Evolutionary conservation across 2,329 filamentous ascomycete species (phyloP), one percentile per base, ranked within the genome.

Genomic region (Aspergillus bombycis): DNA sequence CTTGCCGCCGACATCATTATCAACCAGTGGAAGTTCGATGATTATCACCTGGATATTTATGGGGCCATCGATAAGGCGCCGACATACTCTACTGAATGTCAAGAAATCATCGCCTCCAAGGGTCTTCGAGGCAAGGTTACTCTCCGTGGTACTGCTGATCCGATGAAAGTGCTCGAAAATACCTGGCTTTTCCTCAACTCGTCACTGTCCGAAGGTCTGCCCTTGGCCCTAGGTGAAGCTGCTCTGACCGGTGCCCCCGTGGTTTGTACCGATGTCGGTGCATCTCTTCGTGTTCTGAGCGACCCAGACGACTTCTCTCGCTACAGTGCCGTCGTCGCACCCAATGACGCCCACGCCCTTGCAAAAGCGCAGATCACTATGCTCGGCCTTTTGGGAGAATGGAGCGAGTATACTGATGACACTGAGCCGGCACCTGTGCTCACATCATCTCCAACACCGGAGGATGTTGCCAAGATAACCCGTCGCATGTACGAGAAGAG

Each of bases 1-100:
- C 78, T 89, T 6, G 86, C 87, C 8, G 87, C 87, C 1, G 87
- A 89, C 68, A 84, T 89, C 65, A 89, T 89, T 65, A 83, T 88
- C 67, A 89, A 89, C 71, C 82, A 86, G 68, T 89, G 84, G 82
- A 86, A 87, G n/a, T 89, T 89, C 74, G 83, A 81, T 48, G 86
- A 89, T 63, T 89, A 89, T 74, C 81, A 83, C 59, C 81, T 89
- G 2, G 83, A 87, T 62, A 84, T 89, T 21, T 89, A 89, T 69
- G 87, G 87, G 12, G 86, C 86, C 21, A 84, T 88, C 61, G 87
- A 89, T 73, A 86, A 87, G 65, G 83, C 86, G 28, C 87, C 87
- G 0, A 83, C 85, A 1, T 88, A 88, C 69, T 86, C 85, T 1
- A 85, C 85, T 0, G 85, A 83, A 70, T 88, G 83, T 75, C 84